These are phyloP conservation scores for Paramecium tetraurelia DNA, from an alignment of 73 alveolate genomes.

Conservation along the genomic window DNA sequence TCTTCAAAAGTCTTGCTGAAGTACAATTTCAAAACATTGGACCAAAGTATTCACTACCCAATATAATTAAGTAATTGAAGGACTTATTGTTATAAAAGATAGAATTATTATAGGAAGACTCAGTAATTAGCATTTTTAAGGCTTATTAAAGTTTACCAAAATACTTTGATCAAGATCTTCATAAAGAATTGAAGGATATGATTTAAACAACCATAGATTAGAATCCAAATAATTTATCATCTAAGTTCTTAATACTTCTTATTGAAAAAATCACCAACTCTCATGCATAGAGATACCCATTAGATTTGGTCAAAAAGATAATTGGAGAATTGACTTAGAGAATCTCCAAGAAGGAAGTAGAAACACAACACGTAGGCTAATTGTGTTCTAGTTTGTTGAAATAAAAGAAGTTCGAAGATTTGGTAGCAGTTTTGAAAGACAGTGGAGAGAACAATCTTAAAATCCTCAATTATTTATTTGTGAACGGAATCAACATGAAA, in stretches of 20 bases:
- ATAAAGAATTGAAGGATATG: not conserved
- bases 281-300: not conserved
- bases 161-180: not conserved
- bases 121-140: not conserved
- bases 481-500: not conserved
- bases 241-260: not conserved
- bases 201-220: not conserved
- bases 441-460: not conserved
- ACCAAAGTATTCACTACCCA: not conserved
- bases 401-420: not conserved
- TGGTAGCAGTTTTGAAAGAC: not conserved
- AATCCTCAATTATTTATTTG: not conserved
- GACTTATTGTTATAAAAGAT: not conserved
- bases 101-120: conserved; percentile 4
- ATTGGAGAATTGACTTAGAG: not conserved
- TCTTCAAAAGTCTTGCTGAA: not conserved
- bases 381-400: not conserved
- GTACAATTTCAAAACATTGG: not conserved
- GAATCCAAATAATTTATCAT: not conserved
- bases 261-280: not conserved
- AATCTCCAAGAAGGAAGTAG: not conserved
- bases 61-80: not conserved
- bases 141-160: not conserved
- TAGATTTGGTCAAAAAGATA: not conserved
- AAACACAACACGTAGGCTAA: not conserved